phyloP scores from a whole-genome alignment of 768 basidiomycete species.

The Suillus paluster region DNA sequence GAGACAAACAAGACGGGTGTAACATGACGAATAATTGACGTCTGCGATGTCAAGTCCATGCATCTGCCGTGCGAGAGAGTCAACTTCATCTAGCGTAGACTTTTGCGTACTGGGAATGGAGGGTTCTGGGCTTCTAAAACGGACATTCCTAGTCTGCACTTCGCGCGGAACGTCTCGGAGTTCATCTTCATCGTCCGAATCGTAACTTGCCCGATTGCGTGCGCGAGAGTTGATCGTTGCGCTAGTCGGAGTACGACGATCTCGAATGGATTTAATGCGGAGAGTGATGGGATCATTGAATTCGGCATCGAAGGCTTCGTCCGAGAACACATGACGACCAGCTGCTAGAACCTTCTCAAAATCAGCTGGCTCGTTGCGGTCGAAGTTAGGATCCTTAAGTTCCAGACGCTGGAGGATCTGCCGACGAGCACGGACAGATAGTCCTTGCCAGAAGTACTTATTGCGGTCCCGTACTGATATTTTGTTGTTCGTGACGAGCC shows the following conservation, averaged over 20 bases:
- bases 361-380: neutral
- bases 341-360: neutral
- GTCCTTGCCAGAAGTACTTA: conserved; percentile 3
- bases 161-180: neutral
- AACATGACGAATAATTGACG: conserved; percentile 1
- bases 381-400: neutral
- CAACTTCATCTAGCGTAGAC: neutral
- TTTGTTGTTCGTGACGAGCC: conserved; percentile 12
- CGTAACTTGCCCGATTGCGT: neutral
- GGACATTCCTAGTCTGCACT: neutral
- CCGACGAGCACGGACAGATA: neutral
- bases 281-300: neutral
- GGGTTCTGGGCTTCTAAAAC: too few species aligned
- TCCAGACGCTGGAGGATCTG: neutral
- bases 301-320: neutral
- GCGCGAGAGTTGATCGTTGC: too few species aligned
- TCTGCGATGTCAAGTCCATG: conserved; percentile 5
- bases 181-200: neutral
- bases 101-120: too few species aligned
- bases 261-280: neutral
- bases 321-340: neutral
- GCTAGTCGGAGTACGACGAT: neutral
- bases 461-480: conserved; percentile 3
- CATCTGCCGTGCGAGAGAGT: conserved; percentile 1
- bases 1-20: conserved; percentile 4